A percentile compares a stretch with the other conserved stretches of the same genome.
These are phyloP conservation scores for Populus hybrid DNA, from an alignment of 441 rosid species.

Conservation along the genomic window DNA sequence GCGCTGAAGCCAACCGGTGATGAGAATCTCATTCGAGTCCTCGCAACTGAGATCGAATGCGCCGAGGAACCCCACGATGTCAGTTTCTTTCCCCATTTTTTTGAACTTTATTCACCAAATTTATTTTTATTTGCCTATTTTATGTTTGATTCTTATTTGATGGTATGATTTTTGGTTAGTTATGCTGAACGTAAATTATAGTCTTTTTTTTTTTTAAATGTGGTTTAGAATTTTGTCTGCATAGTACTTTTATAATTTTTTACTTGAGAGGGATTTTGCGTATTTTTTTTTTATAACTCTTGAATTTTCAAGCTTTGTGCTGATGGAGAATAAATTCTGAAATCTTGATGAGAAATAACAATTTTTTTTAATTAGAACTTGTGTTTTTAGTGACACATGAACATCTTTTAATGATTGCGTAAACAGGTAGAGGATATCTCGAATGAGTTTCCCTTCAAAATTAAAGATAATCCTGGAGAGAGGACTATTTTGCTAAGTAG, in stretches of 20 bases:
- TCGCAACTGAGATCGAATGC: conserved; percentile 55
- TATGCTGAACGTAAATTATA: background rate
- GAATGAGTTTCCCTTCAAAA: conserved; percentile 51
- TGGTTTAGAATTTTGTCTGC: background rate
- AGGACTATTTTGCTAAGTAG: conserved; percentile 46
- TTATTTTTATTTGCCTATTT: background rate
- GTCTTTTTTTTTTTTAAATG: background rate
- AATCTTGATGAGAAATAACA: background rate
- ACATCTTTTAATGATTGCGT: background rate
- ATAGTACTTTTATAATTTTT: background rate
- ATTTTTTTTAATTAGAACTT: background rate
- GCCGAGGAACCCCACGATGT: conserved; percentile 38
- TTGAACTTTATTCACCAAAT: background rate
- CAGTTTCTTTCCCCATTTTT: background rate
- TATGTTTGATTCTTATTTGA: background rate
- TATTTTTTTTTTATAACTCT: background rate
- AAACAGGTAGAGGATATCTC: conserved; percentile 43
- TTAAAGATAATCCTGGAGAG: conserved; percentile 61
- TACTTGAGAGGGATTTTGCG: background rate
- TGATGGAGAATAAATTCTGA: background rate
- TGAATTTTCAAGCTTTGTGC: background rate
- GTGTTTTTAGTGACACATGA: background rate
- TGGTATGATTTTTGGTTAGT: background rate
- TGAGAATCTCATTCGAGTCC: conserved; percentile 37
- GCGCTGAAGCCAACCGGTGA: conserved; percentile 30